Conservation (phyloP, 257 asterid genomes). For the Paraleonurus japonicus region DNA sequence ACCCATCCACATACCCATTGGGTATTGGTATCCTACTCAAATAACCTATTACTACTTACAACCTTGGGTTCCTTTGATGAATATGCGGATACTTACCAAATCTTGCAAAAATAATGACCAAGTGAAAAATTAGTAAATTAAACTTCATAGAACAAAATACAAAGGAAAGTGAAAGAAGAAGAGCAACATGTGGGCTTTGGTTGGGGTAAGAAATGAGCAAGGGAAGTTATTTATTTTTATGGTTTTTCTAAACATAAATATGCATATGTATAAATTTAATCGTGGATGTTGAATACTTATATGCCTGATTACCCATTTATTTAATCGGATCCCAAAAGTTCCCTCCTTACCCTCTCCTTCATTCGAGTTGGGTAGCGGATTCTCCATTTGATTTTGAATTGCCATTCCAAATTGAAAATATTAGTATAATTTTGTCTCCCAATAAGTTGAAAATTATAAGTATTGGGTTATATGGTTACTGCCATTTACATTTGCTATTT, state of each 20-base stretch:
- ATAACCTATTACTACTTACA: not conserved
- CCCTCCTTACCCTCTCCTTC: not conserved
- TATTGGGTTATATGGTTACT: conserved; percentile 5
- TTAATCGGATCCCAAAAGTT: not conserved
- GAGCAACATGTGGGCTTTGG: not conserved
- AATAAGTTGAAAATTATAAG: conserved; percentile 7
- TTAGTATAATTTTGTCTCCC: not conserved
- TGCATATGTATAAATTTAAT: not conserved
- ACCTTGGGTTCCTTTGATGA: not conserved
- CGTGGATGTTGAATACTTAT: not conserved
- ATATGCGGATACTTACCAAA: not conserved
- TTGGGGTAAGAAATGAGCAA: not conserved
- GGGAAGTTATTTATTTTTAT: no score
- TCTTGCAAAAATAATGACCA: not conserved
- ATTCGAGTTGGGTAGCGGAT: not conserved
- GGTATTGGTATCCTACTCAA: not conserved
- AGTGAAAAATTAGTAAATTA: not conserved
- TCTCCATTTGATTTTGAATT: not conserved
- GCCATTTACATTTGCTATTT: not conserved
- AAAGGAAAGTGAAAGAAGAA: not conserved
- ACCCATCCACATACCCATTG: not conserved
- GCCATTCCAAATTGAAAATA: not conserved
- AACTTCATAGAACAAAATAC: not conserved
- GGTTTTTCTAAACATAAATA: not conserved
- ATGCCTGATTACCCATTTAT: not conserved